phyloP scores from a whole-genome alignment of 2,329 filamentous ascomycete genomes.

The Pseudofabraea citricarpa region DNA sequence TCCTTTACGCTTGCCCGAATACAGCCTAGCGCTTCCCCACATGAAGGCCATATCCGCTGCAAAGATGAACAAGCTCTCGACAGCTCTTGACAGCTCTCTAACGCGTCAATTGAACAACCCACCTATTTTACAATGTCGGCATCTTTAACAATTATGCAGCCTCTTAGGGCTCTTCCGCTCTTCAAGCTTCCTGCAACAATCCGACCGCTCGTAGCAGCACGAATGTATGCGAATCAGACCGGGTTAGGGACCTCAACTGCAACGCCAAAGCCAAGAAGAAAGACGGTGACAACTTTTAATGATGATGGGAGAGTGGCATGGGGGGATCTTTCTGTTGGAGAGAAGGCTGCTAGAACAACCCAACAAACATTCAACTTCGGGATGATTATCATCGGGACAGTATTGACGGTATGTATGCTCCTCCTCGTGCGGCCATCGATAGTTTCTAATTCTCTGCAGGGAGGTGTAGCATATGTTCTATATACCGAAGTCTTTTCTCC shows the following conservation, averaged over 20 bases:
- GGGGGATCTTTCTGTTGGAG: slow-evolving; percentile 66
- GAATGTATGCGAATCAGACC: slow-evolving; percentile 55
- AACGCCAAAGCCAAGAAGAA: slow-evolving; percentile 45
- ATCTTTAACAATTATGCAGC: slow-evolving; percentile 15
- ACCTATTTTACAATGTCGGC: slow-evolving; percentile 1
- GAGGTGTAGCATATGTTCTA: slow-evolving; percentile 71
- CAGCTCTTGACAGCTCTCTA: slow-evolving; percentile 8
- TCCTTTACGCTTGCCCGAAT: background rate
- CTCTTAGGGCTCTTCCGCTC: slow-evolving; percentile 24
- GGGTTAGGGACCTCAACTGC: slow-evolving; percentile 31
- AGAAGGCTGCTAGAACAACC: slow-evolving; percentile 80
- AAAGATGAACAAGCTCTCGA: background rate
- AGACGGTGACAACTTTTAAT: slow-evolving; percentile 75
- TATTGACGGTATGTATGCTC: slow-evolving; percentile 59
- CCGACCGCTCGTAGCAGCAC: slow-evolving; percentile 34
- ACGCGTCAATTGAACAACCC: background rate
- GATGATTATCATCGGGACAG: slow-evolving; percentile 68
- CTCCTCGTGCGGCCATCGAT: background rate
- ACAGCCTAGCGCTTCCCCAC: slow-evolving; percentile 11
- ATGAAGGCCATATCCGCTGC: background rate
- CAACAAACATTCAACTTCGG: slow-evolving; percentile 89
- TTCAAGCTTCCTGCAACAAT: slow-evolving; percentile 32
- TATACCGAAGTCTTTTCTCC: slow-evolving; percentile 80
- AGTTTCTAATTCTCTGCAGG: slow-evolving; percentile 39
- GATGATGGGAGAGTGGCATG: slow-evolving; percentile 81